A percentile compares a stretch with the other conserved stretches of the same genome.
Evolutionary conservation across 495 filamentous ascomycete species (phyloP).

Genomic region (Aspergillus avenaceus): DNA sequence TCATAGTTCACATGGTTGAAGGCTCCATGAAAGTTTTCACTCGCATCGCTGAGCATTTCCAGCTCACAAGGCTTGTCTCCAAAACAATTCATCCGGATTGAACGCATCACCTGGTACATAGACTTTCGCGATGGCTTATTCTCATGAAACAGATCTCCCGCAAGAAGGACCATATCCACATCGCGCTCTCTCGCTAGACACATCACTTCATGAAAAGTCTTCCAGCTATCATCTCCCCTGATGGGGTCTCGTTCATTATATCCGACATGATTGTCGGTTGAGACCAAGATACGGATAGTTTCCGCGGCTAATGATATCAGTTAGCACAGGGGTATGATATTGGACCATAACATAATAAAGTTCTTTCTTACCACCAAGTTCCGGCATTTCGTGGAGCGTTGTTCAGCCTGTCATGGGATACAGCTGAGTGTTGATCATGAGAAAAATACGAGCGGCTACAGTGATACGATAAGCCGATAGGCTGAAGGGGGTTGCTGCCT

Average conservation of each 20-base stretch:
- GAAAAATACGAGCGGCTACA: too few relatives aligned
- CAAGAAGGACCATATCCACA: conserved; percentile 94
- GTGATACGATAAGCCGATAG: too few relatives aligned
- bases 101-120: conserved; percentile 96
- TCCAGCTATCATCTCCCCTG: conserved; percentile 95
- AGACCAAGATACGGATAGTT: conserved; percentile 90
- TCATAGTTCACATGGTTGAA: conserved; percentile 97
- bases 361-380: conserved; percentile 17
- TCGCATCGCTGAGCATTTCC: conserved; percentile 89
- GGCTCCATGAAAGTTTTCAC: conserved; percentile 77
- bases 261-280: conserved; percentile 96
- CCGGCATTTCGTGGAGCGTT: conserved; percentile 19
- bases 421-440: background rate
- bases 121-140: conserved; percentile 96
- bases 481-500: conserved; percentile 1
- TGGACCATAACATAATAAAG: background rate
- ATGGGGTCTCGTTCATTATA: conserved; percentile 91
- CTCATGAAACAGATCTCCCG: conserved; percentile 95
- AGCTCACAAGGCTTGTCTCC: conserved; percentile 94
- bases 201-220: conserved; percentile 94
- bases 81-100: conserved; percentile 85
- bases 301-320: conserved; percentile 57
- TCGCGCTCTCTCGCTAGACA: conserved; percentile 79
- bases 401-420: background rate
- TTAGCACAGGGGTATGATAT: background rate